These are phyloP conservation scores for Elaeis guineensis DNA, from an alignment of 176 grass and related monocot genomes.

Conservation along the genomic window DNA sequence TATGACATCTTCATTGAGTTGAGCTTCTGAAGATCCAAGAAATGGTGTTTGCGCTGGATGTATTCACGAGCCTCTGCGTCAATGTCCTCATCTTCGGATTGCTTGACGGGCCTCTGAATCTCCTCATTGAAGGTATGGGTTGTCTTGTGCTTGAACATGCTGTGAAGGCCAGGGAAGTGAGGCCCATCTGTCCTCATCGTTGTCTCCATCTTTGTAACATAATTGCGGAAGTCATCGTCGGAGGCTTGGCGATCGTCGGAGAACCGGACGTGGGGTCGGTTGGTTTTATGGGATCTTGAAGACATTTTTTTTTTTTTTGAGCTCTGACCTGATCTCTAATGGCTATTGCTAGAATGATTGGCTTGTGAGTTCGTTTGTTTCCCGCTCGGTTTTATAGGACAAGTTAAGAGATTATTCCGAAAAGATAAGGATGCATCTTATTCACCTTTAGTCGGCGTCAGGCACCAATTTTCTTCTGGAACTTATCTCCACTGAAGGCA, in stretches of 20 bases:
- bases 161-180: slow-evolving; percentile 21
- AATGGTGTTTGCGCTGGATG: slow-evolving; percentile 43
- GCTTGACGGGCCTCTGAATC: too few relatives aligned
- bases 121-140: neutral
- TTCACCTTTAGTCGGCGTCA: neutral
- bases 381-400: slow-evolving; percentile 45
- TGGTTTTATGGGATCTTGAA: neutral
- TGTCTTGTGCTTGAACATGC: slow-evolving; percentile 12
- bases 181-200: slow-evolving; percentile 2
- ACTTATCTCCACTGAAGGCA: too few relatives aligned
- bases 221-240: too few relatives aligned
- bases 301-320: slow-evolving; percentile 1
- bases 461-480: too few relatives aligned
- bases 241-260: slow-evolving; percentile 9
- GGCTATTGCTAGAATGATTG: slow-evolving; percentile 15
- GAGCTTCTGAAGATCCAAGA: slow-evolving; percentile 61
- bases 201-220: neutral
- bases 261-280: slow-evolving; percentile 2
- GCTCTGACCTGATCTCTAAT: neutral
- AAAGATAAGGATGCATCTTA: slow-evolving; percentile 29
- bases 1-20: slow-evolving; percentile 44
- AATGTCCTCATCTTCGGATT: slow-evolving; percentile 24
- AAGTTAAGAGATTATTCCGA: slow-evolving; percentile 3
- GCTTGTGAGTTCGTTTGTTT: slow-evolving; percentile 29
- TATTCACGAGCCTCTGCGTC: slow-evolving; percentile 44